A percentile compares a stretch with the other conserved stretches of the same genome.
Conservation (phyloP, 768 basidiomycete genomes). For the Kwoniella heveanensis region DNA sequence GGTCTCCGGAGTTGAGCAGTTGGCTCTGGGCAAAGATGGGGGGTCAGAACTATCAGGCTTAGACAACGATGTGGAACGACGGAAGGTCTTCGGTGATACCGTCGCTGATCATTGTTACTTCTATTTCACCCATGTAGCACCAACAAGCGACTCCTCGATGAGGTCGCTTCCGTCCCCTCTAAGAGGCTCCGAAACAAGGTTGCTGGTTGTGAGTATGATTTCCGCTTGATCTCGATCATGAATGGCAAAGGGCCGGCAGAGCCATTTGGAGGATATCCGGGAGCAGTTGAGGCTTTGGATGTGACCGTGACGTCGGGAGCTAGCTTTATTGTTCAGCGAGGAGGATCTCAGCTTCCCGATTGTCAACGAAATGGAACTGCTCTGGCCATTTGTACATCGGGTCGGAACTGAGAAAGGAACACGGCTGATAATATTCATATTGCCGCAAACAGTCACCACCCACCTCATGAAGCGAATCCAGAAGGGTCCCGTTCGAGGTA, state of each 20-base stretch:
- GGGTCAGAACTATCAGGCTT: too few species aligned
- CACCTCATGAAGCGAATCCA: conserved; percentile 99
- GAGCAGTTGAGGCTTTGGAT: too few species aligned
- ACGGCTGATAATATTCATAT: not conserved
- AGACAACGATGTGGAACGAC: too few species aligned
- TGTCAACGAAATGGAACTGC: not conserved
- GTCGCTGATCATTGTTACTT: too few species aligned
- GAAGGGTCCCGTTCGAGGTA: conserved; percentile 95
- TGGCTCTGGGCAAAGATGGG: too few species aligned
- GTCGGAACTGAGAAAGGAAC: not conserved
- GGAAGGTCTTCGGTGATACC: too few species aligned
- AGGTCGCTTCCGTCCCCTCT: conserved; percentile 77
- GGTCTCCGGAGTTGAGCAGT: too few species aligned
- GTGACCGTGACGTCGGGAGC: not conserved
- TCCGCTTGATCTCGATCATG: not conserved
- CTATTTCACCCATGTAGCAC: conserved; percentile 67
- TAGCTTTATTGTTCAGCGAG: not conserved
- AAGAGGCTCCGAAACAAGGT: conserved; percentile 99
- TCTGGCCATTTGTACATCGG: not conserved
- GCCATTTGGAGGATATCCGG: not conserved
- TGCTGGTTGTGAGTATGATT: conserved; percentile 66
- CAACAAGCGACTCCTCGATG: conserved; percentile 91
- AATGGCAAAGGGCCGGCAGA: not conserved
- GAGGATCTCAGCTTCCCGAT: not conserved
- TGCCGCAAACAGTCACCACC: conserved; percentile 70